Base-by-base conservation (phyloP, 176 grass and related monocot genomes). In the Paspalum notatum region DNA sequence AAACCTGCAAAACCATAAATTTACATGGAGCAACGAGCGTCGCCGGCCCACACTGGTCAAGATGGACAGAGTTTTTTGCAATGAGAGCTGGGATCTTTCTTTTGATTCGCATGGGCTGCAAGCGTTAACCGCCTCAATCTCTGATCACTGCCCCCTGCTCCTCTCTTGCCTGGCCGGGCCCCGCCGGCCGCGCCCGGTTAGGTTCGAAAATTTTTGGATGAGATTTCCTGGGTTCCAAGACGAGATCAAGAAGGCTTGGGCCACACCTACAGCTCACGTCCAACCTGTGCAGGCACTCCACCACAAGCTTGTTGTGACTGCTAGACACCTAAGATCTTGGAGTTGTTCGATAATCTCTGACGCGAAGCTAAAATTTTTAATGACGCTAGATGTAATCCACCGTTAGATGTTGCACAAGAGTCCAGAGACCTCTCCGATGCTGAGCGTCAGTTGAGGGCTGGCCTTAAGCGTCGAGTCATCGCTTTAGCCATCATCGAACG, bases 201-300 rank as follows among this genome's bases (percentile, higher is more conserved):
- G 14, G 5, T 63, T 63, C 14, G 27, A 63, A 5, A 63, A 63
- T 2, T 63, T 63, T 2, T 63, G 61, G 27, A 38, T 2, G 0
- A 14, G 1, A 0, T 6, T 63, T 0, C 12, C 27, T 0, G 61
- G 12, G 0, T 39, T 63, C 13, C 1, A 16, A 0, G 61, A 63
- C 0, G 14, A 6, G 32, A 13, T 63, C 0, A 0, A 7, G 6
- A 1, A 0, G 0, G 61, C 2, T 0, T 63, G 13, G 61, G 0
- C 7, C 2, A 0, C 0, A 0, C 26, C 14, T 0, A 16, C 11
- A 0, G 0, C 25, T 2, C 27, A 63, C 27, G 38, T 22, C 12
- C 11, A 17, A 1, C 61, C 26, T 0, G 3, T 63, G 0, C 26
- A 3, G 0, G 14, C 14, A 2, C 61, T 63, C 0, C 4, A 37